Conservation (phyloP, 2,329 filamentous ascomycete species). For the Hymenoscyphus infarciens region DNA sequence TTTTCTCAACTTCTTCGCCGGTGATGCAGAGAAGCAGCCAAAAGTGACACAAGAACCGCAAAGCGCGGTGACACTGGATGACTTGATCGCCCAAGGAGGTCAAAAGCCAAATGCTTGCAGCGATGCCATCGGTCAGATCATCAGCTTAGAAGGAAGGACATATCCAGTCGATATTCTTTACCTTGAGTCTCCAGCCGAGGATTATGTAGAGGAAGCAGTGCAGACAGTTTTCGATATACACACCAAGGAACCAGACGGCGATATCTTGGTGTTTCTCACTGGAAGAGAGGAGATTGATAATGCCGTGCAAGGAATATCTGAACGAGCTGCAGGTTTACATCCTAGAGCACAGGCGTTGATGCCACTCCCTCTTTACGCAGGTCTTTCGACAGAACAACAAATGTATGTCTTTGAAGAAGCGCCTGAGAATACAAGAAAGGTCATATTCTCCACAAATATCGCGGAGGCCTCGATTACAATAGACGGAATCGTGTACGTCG, state of each 20-base stretch:
- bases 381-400: slow-evolving; percentile 84
- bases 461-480: slow-evolving; percentile 96
- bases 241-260: slow-evolving; percentile 71
- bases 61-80: slow-evolving; percentile 38
- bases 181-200: slow-evolving; percentile 70
- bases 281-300: slow-evolving; percentile 90
- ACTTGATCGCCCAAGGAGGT: slow-evolving; percentile 30
- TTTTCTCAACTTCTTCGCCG: slow-evolving; percentile 73
- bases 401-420: slow-evolving; percentile 91
- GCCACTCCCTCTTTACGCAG: slow-evolving; percentile 81
- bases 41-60: slow-evolving; percentile 29
- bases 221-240: slow-evolving; percentile 87
- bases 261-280: slow-evolving; percentile 87
- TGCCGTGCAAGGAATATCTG: slow-evolving; percentile 73
- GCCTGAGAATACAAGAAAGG: slow-evolving; percentile 78
- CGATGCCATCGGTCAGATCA: slow-evolving; percentile 54
- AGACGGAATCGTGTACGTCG: slow-evolving; percentile 83
- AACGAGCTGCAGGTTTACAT: slow-evolving; percentile 63
- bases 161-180: slow-evolving; percentile 88
- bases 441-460: slow-evolving; percentile 93
- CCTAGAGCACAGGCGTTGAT: slow-evolving; percentile 58
- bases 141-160: slow-evolving; percentile 82
- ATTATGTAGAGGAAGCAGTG: slow-evolving; percentile 82
- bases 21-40: slow-evolving; percentile 35
- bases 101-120: slow-evolving; percentile 25